phyloP scores from a whole-genome alignment of 495 filamentous ascomycete species.

The Trichodelitschia bisporula region DNA sequence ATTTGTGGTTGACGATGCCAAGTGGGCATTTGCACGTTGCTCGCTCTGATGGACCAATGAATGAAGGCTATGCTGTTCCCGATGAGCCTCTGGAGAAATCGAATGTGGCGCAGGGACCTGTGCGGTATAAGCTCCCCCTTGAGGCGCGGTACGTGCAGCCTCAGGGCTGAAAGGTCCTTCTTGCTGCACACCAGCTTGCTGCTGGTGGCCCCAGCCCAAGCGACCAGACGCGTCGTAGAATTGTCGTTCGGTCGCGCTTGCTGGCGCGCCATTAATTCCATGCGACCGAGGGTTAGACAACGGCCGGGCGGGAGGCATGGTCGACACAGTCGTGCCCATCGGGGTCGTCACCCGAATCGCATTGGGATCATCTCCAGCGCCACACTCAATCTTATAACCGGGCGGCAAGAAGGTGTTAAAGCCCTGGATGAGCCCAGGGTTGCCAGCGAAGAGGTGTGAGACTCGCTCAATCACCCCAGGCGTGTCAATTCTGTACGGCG shows the following conservation, averaged over 20 bases:
- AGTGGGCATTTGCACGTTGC: conserved; percentile 55
- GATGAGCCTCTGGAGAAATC: conserved; percentile 21
- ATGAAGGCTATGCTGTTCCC: conserved; percentile 18
- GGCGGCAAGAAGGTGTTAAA: conserved; percentile 98
- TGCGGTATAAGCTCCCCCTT: conserved; percentile 1
- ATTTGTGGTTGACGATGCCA: too few relatives aligned
- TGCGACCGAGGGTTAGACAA: conserved; percentile 21
- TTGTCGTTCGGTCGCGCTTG: conserved; percentile 4
- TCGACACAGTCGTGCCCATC: conserved; percentile 47
- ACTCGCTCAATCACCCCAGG: conserved; percentile 95
- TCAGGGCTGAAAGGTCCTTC: conserved; percentile 8
- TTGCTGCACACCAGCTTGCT: conserved; percentile 2
- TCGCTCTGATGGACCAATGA: conserved; percentile 48
- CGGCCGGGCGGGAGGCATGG: conserved; percentile 26
- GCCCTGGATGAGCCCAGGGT: conserved; percentile 89
- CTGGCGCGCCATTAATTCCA: conserved; percentile 7
- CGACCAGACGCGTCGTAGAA: conserved; percentile 8
- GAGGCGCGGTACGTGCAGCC: conserved; percentile 1
- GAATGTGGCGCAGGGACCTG: too few relatives aligned
- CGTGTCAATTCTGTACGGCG: conserved; percentile 55
- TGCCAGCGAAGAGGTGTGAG: conserved; percentile 86
- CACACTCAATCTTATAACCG: conserved; percentile 93
- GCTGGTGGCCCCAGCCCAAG: conserved; percentile 5
- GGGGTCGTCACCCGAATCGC: conserved; percentile 93
- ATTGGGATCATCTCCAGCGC: conserved; percentile 72